Conservation (phyloP, 1,284 basidiomycete genomes). For the Ceratobasidium theobromae region DNA sequence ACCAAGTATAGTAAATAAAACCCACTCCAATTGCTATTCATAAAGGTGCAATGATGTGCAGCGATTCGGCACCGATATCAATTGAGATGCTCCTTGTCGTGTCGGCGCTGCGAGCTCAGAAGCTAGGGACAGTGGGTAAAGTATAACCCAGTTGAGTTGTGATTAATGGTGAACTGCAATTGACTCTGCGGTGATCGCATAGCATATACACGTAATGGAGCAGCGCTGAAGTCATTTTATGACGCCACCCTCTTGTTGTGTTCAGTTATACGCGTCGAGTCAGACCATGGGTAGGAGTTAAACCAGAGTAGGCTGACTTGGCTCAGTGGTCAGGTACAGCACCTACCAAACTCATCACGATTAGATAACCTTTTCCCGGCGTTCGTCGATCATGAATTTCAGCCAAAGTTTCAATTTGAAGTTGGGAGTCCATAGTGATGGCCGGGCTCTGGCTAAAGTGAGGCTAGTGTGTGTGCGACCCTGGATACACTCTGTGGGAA, state of each 20-base stretch:
- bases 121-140: too few species aligned
- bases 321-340: not conserved
- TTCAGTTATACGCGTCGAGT: too few species aligned
- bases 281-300: not conserved
- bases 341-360: not conserved
- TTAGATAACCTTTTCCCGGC: constrained; percentile 28
- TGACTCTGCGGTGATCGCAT: too few species aligned
- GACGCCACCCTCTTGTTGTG: too few species aligned
- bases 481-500: not conserved
- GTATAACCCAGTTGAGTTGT: too few species aligned
- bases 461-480: constrained; percentile 9
- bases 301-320: not conserved
- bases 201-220: too few species aligned
- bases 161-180: too few species aligned
- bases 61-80: too few species aligned
- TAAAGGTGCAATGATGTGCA: not conserved
- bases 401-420: constrained; percentile 7
- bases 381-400: constrained; percentile 1
- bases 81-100: too few species aligned
- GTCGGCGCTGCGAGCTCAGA: too few species aligned
- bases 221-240: too few species aligned
- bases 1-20: not conserved
- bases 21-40: not conserved
- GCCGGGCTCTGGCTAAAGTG: constrained; percentile 1
- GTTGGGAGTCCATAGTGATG: not conserved